These are phyloP conservation scores for Calonectria pauciramosa DNA, from an alignment of 2,329 filamentous ascomycete species.

Conservation along the genomic window DNA sequence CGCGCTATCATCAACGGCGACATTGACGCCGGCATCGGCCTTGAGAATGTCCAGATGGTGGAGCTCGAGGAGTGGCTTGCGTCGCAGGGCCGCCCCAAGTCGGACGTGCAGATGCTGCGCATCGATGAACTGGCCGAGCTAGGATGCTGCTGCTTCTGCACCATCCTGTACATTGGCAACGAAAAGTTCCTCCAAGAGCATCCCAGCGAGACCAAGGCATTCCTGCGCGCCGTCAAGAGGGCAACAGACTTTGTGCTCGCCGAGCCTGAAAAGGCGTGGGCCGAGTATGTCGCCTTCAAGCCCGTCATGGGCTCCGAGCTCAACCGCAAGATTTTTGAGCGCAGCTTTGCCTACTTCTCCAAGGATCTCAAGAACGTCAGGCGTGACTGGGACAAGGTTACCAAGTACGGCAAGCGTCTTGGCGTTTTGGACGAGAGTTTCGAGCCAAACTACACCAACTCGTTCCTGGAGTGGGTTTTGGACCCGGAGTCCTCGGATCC, in stretches of 20 bases:
- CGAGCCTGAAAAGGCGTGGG: conserved; percentile 73
- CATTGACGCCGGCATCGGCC: conserved; percentile 81
- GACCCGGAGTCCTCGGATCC: conserved; percentile 77
- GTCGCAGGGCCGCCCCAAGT: conserved; percentile 70
- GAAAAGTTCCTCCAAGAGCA: conserved; percentile 77
- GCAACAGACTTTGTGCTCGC: conserved; percentile 81
- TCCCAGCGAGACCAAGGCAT: conserved; percentile 75
- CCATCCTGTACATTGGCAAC: conserved; percentile 85
- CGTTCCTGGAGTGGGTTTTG: conserved; percentile 76
- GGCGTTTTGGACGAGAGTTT: conserved; percentile 76
- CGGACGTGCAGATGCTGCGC: conserved; percentile 83
- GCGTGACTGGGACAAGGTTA: conserved; percentile 84
- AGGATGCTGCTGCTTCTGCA: conserved; percentile 88
- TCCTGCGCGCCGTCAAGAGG: conserved; percentile 80
- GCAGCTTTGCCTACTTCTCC: conserved; percentile 83
- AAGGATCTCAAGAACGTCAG: conserved; percentile 80
- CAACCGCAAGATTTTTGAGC: conserved; percentile 85
- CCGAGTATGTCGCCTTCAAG: conserved; percentile 80
- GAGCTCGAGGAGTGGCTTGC: conserved; percentile 84
- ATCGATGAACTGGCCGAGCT: conserved; percentile 85
- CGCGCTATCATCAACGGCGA: conserved; percentile 80
- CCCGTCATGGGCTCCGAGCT: conserved; percentile 76
- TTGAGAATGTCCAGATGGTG: conserved; percentile 88
- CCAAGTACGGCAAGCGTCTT: conserved; percentile 80
- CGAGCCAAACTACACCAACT: conserved; percentile 81